These are phyloP conservation scores for Speleostelium caveatum DNA, from an alignment of 78 protist species.

Conservation along the genomic window DNA sequence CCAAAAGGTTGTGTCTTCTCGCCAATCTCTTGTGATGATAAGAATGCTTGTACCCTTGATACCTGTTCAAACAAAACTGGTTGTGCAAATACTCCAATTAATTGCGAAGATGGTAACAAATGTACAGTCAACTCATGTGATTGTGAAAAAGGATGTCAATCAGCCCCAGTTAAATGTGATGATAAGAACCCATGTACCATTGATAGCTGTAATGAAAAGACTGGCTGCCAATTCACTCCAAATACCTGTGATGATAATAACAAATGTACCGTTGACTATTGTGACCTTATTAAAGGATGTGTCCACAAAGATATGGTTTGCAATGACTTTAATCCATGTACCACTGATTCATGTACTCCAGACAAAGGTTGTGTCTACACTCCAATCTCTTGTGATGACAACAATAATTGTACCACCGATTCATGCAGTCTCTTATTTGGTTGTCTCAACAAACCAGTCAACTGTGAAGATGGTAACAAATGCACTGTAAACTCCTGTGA, in stretches of 20 bases:
- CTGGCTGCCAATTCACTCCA: too few species aligned
- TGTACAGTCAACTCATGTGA: conserved; percentile 21
- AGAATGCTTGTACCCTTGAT: conserved; percentile 33
- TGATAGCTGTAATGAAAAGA: conserved; percentile 26
- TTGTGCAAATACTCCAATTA: conserved; percentile 31
- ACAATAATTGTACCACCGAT: conserved; percentile 16
- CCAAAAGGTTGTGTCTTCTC: conserved; percentile 2
- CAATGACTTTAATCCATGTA: conserved; percentile 10
- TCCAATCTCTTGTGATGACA: not conserved
- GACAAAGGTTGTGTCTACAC: conserved; percentile 4
- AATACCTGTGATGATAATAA: too few species aligned
- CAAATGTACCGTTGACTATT: conserved; percentile 12
- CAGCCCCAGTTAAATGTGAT: too few species aligned
- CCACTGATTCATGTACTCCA: not conserved
- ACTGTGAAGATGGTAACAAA: conserved; percentile 1
- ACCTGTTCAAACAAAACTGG: conserved; percentile 18
- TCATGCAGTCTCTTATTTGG: conserved; percentile 7
- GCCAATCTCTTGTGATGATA: conserved; percentile 20
- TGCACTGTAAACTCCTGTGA: conserved; percentile 29
- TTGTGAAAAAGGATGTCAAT: conserved; percentile 4
- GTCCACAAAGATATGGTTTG: not conserved
- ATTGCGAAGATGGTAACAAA: too few species aligned
- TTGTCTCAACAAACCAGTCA: not conserved
- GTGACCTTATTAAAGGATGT: conserved; percentile 12
- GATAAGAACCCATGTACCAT: too few species aligned